phyloP scores from a whole-genome alignment of 768 basidiomycete species.

The Mycena pura region DNA sequence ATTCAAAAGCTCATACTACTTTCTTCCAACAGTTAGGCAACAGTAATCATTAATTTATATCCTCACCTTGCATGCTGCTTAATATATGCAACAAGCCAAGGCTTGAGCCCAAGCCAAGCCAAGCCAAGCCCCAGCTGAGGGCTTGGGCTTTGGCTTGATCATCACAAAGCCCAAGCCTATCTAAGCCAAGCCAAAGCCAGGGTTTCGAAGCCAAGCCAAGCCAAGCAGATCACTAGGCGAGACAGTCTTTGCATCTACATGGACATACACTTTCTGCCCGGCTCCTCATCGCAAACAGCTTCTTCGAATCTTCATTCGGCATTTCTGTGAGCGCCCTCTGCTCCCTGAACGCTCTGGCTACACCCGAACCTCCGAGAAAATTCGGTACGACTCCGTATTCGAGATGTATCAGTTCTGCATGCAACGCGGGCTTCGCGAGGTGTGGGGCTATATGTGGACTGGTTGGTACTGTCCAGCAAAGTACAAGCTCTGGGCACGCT shows the following conservation, averaged over 20 bases:
- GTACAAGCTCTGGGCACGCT: slow-evolving; percentile 33
- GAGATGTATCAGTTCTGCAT: slow-evolving; percentile 35
- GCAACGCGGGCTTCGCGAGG: slow-evolving; percentile 22
- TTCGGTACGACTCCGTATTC: slow-evolving; percentile 27
- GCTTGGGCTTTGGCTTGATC: too few species aligned
- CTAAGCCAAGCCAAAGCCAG: too few species aligned
- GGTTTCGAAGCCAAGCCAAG: too few species aligned
- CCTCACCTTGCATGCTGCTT: too few species aligned
- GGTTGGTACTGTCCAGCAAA: slow-evolving; percentile 29
- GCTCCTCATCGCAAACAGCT: slow-evolving; percentile 31
- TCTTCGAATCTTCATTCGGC: slow-evolving; percentile 31
- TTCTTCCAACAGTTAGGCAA: too few species aligned
- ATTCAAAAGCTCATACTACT: too few species aligned
- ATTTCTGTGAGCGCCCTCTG: slow-evolving; percentile 32
- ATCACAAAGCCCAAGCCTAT: too few species aligned
- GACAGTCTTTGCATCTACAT: slow-evolving; percentile 4
- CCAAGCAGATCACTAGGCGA: too few species aligned
- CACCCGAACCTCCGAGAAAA: slow-evolving; percentile 15
- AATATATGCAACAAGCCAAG: too few species aligned
- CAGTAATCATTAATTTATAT: too few species aligned
- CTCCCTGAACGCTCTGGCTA: slow-evolving; percentile 26
- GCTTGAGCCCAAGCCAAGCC: too few species aligned
- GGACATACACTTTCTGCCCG: slow-evolving; percentile 32
- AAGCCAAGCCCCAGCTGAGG: too few species aligned
- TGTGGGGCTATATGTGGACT: slow-evolving; percentile 35